These are phyloP conservation scores for Aspergillus sp. DNA, from an alignment of 2,329 filamentous ascomycete species.

Conservation along the genomic window DNA sequence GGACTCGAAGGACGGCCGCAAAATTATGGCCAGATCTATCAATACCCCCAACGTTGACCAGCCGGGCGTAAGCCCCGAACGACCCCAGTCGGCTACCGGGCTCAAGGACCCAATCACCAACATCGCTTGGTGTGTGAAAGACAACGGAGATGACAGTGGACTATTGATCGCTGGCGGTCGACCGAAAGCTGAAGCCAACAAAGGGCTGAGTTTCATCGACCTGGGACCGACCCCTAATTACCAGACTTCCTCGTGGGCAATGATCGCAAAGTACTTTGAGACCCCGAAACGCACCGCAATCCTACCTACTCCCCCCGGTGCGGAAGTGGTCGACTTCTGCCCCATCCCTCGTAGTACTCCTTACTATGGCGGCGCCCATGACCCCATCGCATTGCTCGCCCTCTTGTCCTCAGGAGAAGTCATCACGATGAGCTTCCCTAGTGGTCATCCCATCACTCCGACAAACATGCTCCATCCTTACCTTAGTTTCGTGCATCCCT, in stretches of 20 bases:
- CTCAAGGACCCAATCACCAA: slow-evolving; percentile 74
- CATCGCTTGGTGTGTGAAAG: slow-evolving; percentile 90
- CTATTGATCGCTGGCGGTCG: slow-evolving; percentile 83
- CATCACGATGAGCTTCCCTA: slow-evolving; percentile 87
- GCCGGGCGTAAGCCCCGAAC: slow-evolving; percentile 53
- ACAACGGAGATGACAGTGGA: slow-evolving; percentile 89
- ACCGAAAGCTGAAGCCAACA: slow-evolving; percentile 65
- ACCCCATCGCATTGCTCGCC: slow-evolving; percentile 82
- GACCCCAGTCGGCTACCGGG: slow-evolving; percentile 48
- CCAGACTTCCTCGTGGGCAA: slow-evolving; percentile 86
- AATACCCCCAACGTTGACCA: slow-evolving; percentile 73
- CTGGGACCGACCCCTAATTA: slow-evolving; percentile 87
- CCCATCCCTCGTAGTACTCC: slow-evolving; percentile 80
- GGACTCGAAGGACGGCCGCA: slow-evolving; percentile 84
- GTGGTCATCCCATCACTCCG: slow-evolving; percentile 84
- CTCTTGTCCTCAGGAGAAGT: slow-evolving; percentile 84
- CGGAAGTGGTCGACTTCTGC: slow-evolving; percentile 77
- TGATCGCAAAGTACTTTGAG: slow-evolving; percentile 75
- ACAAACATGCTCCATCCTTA: slow-evolving; percentile 92
- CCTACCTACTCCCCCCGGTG: slow-evolving; percentile 74
- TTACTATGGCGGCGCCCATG: slow-evolving; percentile 83
- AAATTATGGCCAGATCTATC: slow-evolving; percentile 81
- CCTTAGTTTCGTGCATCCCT: slow-evolving; percentile 85
- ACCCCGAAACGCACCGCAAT: slow-evolving; percentile 71
- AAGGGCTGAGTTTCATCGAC: slow-evolving; percentile 85